Conservation (phyloP, 2,329 filamentous ascomycete genomes). For the Trichoderma asperellum region DNA sequence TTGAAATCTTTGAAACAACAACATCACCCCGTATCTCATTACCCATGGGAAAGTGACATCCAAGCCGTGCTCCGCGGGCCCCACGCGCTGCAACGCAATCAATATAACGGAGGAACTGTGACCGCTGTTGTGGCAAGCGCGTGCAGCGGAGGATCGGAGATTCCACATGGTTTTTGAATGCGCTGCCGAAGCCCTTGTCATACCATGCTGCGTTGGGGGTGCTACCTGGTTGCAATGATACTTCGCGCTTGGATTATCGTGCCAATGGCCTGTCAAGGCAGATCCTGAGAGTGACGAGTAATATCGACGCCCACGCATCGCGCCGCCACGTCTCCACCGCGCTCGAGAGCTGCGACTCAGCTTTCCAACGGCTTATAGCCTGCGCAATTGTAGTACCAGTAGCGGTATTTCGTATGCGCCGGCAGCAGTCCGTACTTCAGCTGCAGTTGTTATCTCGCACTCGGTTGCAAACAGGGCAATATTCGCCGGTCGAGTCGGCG, state of each 20-base stretch:
- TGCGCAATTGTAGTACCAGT: not conserved
- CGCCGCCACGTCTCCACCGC: constrained; percentile 4
- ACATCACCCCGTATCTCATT: constrained; percentile 7
- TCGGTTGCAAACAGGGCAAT: not conserved
- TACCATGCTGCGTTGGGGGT: not conserved
- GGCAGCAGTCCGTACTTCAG: not conserved
- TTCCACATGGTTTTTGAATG: constrained; percentile 12
- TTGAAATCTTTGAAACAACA: not conserved
- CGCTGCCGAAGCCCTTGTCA: not conserved
- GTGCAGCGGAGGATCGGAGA: not conserved
- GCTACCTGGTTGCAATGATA: not conserved
- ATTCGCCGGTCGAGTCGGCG: not conserved
- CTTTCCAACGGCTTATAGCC: not conserved
- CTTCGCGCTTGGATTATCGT: not conserved
- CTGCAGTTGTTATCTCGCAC: not conserved
- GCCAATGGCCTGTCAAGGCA: not conserved
- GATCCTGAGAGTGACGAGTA: constrained; percentile 1
- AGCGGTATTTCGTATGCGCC: not conserved
- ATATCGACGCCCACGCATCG: not conserved
- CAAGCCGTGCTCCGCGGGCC: constrained; percentile 15
- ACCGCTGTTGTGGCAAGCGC: not conserved
- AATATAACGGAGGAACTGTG: not conserved
- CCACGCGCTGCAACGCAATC: constrained; percentile 10
- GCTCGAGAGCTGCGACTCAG: not conserved
- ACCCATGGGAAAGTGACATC: not conserved